These are phyloP conservation scores for Kandelia obovata DNA, from an alignment of 345 rosid species.

Conservation along the genomic window DNA sequence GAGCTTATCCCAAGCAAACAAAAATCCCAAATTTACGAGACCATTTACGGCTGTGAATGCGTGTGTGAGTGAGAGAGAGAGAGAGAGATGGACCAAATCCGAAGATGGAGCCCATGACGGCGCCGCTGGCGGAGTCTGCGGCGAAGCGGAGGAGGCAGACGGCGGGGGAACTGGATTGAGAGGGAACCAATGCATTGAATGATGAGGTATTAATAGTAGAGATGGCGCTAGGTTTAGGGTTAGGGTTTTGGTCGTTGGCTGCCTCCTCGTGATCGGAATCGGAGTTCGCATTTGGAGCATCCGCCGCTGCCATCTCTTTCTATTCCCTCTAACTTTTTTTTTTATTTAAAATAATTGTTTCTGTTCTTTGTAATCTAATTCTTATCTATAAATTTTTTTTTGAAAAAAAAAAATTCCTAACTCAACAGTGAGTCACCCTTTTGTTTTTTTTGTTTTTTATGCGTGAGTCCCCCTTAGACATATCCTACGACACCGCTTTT, in stretches of 20 bases:
- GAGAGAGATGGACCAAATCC: slow-evolving; percentile 55
- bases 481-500: no score
- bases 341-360: neutral
- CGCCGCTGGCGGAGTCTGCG: slow-evolving; percentile 82
- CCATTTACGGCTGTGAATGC: no score
- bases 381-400: no score
- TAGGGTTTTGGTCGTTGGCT: no score
- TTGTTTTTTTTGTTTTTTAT: no score
- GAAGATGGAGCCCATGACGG: slow-evolving; percentile 79
- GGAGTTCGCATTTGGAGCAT: slow-evolving; percentile 25
- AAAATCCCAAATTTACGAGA: neutral
- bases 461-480: no score
- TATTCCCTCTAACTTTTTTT: no score
- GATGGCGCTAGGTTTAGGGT: slow-evolving; percentile 15
- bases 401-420: no score
- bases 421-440: no score
- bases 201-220: slow-evolving; percentile 21
- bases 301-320: slow-evolving; percentile 16
- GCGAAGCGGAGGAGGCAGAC: slow-evolving; percentile 72
- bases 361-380: no score
- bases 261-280: slow-evolving; percentile 10
- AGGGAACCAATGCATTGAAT: slow-evolving; percentile 44
- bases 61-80: neutral
- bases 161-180: slow-evolving; percentile 41
- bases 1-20: neutral